Evolutionary conservation across 441 rosid genomes (phyloP), one percentile per base, ranked within the genome.

Genomic region (Adansonia grandidieri): DNA sequence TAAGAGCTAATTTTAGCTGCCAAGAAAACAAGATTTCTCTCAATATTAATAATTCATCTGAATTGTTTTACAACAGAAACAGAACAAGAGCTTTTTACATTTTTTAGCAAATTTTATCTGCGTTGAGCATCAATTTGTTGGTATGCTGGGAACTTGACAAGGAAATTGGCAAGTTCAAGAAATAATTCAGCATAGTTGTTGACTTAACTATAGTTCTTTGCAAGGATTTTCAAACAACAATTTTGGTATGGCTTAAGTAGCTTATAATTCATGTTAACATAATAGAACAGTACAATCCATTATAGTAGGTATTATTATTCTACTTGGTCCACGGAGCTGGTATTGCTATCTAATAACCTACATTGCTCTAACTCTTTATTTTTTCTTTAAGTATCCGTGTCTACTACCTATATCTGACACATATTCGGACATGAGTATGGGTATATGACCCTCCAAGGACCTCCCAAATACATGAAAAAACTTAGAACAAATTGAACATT

Each of bases 41-140:
- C 72, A 1, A 44, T 61, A 61, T 0, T 22, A 61, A 5, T 67
- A 67, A 67, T 67, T 67, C 9, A 5, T 67, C 51, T 17, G 45
- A 67, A 67, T 19, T 9, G 71, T 17, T 67, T 67, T 67, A 42
- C 28, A 67, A 67, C 53, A 66, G 28, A 42, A 42, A 28, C 9
- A 28, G 15, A 63, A 44, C 28, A 9, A 42, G 71, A 42, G 71
- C 14, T n/a, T 15, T 66, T 66, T 42, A 42, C 50, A n/a, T 42
- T 42, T 14, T 42, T 42, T 42, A 42, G 24, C 51, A 66, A 17
- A 66, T 42, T 66, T 40, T 19, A 42, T 42, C 51, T 17, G 22
- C 17, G 15, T 42, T 44, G 53, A 67, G 32, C 14, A 67, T 44
- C 51, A 66, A 44, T n/a, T 17, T 17, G 5, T 20, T 1, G 37